Evolutionary conservation across 2,329 filamentous ascomycete species (phyloP), one percentile per base, ranked within the genome.

Genomic region (Talaromyces sp.): DNA sequence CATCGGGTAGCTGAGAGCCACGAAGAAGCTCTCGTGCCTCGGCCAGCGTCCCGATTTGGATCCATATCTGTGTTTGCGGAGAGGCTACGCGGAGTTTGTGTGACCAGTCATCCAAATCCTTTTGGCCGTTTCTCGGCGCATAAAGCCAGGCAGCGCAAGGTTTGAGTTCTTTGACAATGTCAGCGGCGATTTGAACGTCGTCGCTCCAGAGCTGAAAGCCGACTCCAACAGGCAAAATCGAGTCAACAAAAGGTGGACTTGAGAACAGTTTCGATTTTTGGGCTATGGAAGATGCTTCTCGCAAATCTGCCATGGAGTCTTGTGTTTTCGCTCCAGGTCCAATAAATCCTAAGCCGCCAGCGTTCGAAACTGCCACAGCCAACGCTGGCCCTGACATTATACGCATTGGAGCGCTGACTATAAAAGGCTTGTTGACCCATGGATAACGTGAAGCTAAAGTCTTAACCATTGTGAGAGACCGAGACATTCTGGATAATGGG

Each of bases 401-500:
- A 58, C 88, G 84, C 89, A 92, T 92, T 0, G 89, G 90, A 1
- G 87, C 89, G 61, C 81, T 78, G 61, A 84, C 79, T 23, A 92
- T 81, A 18, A 91, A 75, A 1, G 87, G 87, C 1, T 73, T 69
- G n/a, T 79, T 72, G 4, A 80, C 81, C 86, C 87, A 89, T 67
- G 86, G 84, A 68, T 63, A 65, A 7, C 57, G 44, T 12, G 39
- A 50, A n/a, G 55, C 9, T 18, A 64, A 44, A 33, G 23, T 42
- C 16, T 56, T 39, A 4, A 54, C 63, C n/a, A 64, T 60, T 14
- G 46, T 25, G 16, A 63, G 23, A 23, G 18, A 4, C 6, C 44
- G 44, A 23, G 58, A 46, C 57, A 57, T 60, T 14, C 23, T 52
- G 44, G 23, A 5, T 11, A 25, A 16, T 54, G 16, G 16, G 14